These are phyloP conservation scores for Colletotrichum kahawae DNA, from an alignment of 2,329 filamentous ascomycete species.

Conservation along the genomic window DNA sequence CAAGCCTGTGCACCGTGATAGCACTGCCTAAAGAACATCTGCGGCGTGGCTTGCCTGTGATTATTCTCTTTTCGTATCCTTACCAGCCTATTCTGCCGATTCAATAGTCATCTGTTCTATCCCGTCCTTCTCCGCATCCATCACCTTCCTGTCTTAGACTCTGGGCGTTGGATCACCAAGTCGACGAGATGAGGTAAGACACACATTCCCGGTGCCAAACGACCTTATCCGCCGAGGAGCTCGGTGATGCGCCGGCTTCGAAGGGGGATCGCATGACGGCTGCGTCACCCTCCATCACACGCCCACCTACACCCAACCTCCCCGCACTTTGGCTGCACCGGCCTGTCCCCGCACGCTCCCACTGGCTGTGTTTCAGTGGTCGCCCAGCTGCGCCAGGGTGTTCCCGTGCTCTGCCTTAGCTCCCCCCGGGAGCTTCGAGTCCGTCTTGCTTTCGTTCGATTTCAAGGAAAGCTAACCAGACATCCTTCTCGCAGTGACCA, in stretches of 20 bases:
- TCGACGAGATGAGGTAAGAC: slow-evolving; percentile 17
- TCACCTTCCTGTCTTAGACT: neutral
- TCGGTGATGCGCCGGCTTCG: neutral
- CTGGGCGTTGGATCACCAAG: neutral
- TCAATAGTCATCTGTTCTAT: neutral
- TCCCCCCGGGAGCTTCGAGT: slow-evolving; percentile 19
- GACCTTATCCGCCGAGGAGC: neutral
- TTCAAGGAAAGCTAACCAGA: slow-evolving; percentile 12
- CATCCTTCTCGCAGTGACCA: neutral
- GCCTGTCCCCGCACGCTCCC: slow-evolving; percentile 16
- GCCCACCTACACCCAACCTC: slow-evolving; percentile 17
- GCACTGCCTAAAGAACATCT: neutral
- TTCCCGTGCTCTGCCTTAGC: slow-evolving; percentile 23
- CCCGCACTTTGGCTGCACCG: slow-evolving; percentile 18
- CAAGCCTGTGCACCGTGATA: neutral
- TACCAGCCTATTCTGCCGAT: neutral
- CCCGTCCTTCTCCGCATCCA: neutral
- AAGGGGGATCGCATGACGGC: slow-evolving; percentile 20
- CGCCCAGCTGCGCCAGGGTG: slow-evolving; percentile 12
- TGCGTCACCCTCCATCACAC: slow-evolving; percentile 18
- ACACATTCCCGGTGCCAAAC: neutral
- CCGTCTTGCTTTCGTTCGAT: slow-evolving; percentile 10
- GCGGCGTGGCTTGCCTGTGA: neutral
- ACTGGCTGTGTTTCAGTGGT: slow-evolving; percentile 17
- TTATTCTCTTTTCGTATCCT: neutral